Conservation (phyloP, 306 rosid species). For the Mimosa bimucronata region DNA sequence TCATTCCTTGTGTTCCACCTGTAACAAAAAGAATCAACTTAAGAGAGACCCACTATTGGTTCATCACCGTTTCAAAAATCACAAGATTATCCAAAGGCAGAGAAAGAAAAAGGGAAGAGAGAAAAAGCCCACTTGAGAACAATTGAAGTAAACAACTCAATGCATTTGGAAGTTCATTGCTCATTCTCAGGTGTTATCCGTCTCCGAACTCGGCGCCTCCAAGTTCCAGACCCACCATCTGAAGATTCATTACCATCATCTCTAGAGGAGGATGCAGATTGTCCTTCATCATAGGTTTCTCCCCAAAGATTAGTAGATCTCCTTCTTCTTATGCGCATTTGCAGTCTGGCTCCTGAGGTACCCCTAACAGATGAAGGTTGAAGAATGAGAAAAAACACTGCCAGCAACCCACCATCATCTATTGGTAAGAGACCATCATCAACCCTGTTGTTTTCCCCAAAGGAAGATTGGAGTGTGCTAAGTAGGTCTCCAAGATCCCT, state of each 20-base stretch:
- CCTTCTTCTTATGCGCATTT: conserved; percentile 76
- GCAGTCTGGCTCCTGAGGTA: conserved; percentile 71
- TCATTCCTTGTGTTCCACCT: conserved; percentile 39
- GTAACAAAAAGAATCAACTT: conserved; percentile 38
- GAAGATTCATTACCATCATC: conserved; percentile 83
- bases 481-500: conserved; percentile 94
- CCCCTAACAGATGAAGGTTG: conserved; percentile 77
- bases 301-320: conserved; percentile 84
- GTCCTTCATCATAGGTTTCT: conserved; percentile 76
- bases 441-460: conserved; percentile 72
- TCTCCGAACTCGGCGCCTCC: conserved; percentile 66
- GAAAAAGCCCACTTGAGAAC: conserved; percentile 48
- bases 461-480: conserved; percentile 85
- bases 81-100: conserved; percentile 5
- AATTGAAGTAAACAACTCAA: conserved; percentile 36
- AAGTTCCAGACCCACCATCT: conserved; percentile 71
- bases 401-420: conserved; percentile 85
- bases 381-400: conserved; percentile 84
- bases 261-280: conserved; percentile 74
- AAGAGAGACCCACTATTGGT: conserved; percentile 13
- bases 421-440: conserved; percentile 73
- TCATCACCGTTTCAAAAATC: conserved; percentile 25
- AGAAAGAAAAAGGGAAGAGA: background rate
- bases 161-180: conserved; percentile 47
- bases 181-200: conserved; percentile 69